Conservation (phyloP, 371 early-diverging fungal genomes). For the Apophysomyces variabilis region DNA sequence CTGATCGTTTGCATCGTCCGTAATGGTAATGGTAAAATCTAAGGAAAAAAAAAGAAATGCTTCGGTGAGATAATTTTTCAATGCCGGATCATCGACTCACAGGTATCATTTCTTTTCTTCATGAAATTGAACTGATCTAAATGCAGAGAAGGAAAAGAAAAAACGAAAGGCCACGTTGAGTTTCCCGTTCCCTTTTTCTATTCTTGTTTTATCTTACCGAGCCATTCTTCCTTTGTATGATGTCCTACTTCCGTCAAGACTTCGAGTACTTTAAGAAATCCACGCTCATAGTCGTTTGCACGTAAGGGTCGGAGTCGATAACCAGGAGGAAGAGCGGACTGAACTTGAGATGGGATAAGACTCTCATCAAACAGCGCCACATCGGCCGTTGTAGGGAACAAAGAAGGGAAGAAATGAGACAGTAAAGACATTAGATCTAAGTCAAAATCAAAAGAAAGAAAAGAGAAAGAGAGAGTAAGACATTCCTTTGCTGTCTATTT, state of each 20-base stretch:
- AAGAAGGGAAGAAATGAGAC: neutral
- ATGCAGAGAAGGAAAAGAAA: neutral
- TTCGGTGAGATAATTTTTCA: neutral
- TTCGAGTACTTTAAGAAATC: slow-evolving; percentile 72
- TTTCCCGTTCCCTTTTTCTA: neutral
- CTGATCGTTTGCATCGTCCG: slow-evolving; percentile 63
- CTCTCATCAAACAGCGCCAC: slow-evolving; percentile 69
- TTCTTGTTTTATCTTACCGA: slow-evolving; percentile 41
- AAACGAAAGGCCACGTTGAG: too few species aligned
- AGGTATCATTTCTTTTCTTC: slow-evolving; percentile 75
- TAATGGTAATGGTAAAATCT: slow-evolving; percentile 84
- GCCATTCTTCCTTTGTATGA: slow-evolving; percentile 71
- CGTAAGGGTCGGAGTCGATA: slow-evolving; percentile 86
- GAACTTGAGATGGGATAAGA: slow-evolving; percentile 79
- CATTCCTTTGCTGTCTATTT: neutral
- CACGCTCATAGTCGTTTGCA: slow-evolving; percentile 82
- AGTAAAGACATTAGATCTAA: neutral
- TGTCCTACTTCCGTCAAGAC: slow-evolving; percentile 81
- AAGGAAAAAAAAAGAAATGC: neutral
- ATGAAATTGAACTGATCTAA: slow-evolving; percentile 76
- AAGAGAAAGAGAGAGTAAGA: neutral
- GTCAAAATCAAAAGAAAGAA: neutral
- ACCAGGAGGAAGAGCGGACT: slow-evolving; percentile 74
- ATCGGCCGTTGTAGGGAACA: slow-evolving; percentile 25
- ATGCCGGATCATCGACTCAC: slow-evolving; percentile 41